phyloP scores from a whole-genome alignment of 192 early-diverging fungal genomes.

The Linnemannia schmuckeri region DNA sequence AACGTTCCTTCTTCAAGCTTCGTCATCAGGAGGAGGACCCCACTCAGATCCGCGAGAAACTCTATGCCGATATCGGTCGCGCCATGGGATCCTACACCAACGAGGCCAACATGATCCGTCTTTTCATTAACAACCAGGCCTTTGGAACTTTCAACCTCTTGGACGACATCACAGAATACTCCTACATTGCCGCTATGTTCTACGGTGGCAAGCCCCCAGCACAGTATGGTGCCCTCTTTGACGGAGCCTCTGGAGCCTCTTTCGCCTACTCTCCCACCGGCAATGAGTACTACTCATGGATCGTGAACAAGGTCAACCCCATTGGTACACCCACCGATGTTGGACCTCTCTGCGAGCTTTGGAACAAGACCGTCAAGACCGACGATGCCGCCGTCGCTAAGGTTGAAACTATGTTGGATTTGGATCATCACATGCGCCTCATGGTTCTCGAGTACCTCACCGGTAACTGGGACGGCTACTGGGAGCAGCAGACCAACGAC shows the following conservation, averaged over 20 bases:
- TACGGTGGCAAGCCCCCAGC: conserved; percentile 46
- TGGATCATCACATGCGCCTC: conserved; percentile 59
- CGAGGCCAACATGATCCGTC: conserved; percentile 60
- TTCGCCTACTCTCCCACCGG: conserved; percentile 50
- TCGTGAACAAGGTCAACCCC: conserved; percentile 45
- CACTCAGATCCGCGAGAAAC: conserved; percentile 65
- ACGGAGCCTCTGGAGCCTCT: conserved; percentile 61
- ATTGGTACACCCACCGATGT: conserved; percentile 19
- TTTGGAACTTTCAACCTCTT: conserved; percentile 65
- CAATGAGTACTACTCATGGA: conserved; percentile 37
- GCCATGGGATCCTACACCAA: conserved; percentile 61
- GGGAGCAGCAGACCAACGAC: conserved; percentile 60
- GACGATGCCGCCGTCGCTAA: conserved; percentile 45
- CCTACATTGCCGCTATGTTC: conserved; percentile 58
- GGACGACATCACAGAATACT: conserved; percentile 61
- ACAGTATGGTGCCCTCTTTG: conserved; percentile 56
- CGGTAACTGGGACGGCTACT: conserved; percentile 65
- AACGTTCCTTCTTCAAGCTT: conserved; percentile 61
- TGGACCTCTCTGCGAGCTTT: conserved; percentile 34
- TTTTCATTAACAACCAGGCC: conserved; percentile 59
- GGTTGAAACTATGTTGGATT: conserved; percentile 49
- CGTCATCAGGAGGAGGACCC: conserved; percentile 66
- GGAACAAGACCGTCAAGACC: conserved; percentile 32
- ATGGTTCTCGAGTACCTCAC: conserved; percentile 66
- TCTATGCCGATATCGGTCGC: conserved; percentile 58